Base-by-base conservation (phyloP, 352 stramenopile genomes). In the Phytophthora idaei region DNA sequence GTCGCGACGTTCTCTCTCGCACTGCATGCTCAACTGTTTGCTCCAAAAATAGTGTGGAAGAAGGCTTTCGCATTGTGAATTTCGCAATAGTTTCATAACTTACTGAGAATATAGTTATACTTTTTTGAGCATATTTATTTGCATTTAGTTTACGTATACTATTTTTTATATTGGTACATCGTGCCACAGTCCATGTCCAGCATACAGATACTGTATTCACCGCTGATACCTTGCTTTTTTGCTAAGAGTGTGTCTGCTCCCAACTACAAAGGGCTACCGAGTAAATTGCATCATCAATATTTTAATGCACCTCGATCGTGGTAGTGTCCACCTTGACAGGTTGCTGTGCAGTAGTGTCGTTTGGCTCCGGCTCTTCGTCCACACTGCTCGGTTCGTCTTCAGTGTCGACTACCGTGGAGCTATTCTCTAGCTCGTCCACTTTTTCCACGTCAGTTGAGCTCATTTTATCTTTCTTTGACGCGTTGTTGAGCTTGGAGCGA, bases 391-490 rank as follows among this genome's bases (percentile, higher is more conserved):
- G n/a, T 11, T 65, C 66, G n/a, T 66, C 63, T 44, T 69, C 52
- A 6, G 58, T 59, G 4, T 67, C 57, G 12, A 66, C 31, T n/a
- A 46, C 46, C 10, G 37, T 54, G 14, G 60, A 36, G 27, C 48
- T 67, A 41, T 60, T 57, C 55, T 74, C 60, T 17, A 59, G n/a
- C 47, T 74, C 31, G 21, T 60, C 45, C 5, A 64, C 52, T n/a
- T 31, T 59, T 29, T 64, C 41, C 8, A 45, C 39, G 25, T 62
- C 52, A 2, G 46, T 69, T 15, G 28, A 49, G 2, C 36, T 59
- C 45, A 21, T 44, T 45, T 9, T 41, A 25, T 65, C 61, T 8
- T 49, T 52, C 14, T 70, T 49, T 4, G 6, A 21, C 3, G 9
- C 36, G 4, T 53, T 52, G 28, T 69, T 69, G 5, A 31, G 36